These are phyloP conservation scores for Amylocarpus encephaloides DNA, from an alignment of 2,329 filamentous ascomycete genomes.

Conservation along the genomic window DNA sequence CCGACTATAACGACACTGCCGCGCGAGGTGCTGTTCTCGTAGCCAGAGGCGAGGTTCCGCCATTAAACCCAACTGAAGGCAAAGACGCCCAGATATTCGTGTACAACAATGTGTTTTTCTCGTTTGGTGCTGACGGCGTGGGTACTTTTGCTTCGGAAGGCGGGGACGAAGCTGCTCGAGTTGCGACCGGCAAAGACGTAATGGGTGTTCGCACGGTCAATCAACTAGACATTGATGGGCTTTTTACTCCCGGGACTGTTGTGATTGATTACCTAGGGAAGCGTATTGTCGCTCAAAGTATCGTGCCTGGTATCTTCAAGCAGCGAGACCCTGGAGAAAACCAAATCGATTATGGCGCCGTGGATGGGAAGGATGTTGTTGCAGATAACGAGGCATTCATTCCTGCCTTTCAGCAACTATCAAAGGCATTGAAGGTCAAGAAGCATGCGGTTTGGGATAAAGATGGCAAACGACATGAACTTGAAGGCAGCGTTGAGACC, in stretches of 20 bases:
- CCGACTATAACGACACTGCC: slow-evolving; percentile 95
- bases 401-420: slow-evolving; percentile 80
- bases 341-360: slow-evolving; percentile 97
- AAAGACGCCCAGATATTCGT: slow-evolving; percentile 96
- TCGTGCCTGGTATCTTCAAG: slow-evolving; percentile 98
- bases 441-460: slow-evolving; percentile 98
- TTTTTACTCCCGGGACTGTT: slow-evolving; percentile 93
- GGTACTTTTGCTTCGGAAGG: slow-evolving; percentile 96
- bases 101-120: slow-evolving; percentile 99
- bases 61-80: slow-evolving; percentile 88
- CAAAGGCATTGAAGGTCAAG: slow-evolving; percentile 85
- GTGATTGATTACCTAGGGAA: slow-evolving; percentile 97
- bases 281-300: slow-evolving; percentile 94
- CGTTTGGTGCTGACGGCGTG: slow-evolving; percentile 93
- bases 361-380: slow-evolving; percentile 93
- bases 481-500: slow-evolving; percentile 94
- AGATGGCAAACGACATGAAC: slow-evolving; percentile 79
- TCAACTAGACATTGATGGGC: slow-evolving; percentile 87
- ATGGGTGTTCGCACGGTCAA: slow-evolving; percentile 92
- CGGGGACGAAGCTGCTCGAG: slow-evolving; percentile 89
- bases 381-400: slow-evolving; percentile 84
- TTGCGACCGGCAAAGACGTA: slow-evolving; percentile 95
- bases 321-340: slow-evolving; percentile 95
- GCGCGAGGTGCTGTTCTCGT: slow-evolving; percentile 87
- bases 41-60: slow-evolving; percentile 83